Evolutionary conservation across 2,329 filamentous ascomycete species (phyloP).

Genomic region (Penicillium griseofulvum): DNA sequence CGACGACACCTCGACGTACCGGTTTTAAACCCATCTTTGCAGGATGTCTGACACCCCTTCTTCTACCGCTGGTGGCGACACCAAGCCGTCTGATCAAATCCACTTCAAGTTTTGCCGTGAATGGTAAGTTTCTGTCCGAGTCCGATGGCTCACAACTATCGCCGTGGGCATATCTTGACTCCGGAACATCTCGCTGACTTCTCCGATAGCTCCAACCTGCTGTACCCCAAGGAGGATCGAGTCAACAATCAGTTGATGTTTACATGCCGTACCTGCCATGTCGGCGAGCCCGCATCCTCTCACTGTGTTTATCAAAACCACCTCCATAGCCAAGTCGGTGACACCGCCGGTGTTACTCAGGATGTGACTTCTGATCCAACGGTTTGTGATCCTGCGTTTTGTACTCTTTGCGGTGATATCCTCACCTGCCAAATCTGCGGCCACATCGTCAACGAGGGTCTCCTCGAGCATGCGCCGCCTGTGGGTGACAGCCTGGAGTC

Average conservation of each 20-base stretch:
- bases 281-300: slow-evolving; percentile 79
- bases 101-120: slow-evolving; percentile 98
- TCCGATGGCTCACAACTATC: background rate
- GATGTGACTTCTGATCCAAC: slow-evolving; percentile 97
- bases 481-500: slow-evolving; percentile 7
- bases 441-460: slow-evolving; percentile 27
- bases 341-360: slow-evolving; percentile 95
- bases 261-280: slow-evolving; percentile 92
- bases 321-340: slow-evolving; percentile 84
- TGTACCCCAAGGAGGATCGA: slow-evolving; percentile 94
- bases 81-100: slow-evolving; percentile 66
- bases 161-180: background rate
- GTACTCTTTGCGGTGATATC: slow-evolving; percentile 58
- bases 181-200: slow-evolving; percentile 21
- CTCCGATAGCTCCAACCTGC: slow-evolving; percentile 75
- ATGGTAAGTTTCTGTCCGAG: slow-evolving; percentile 57
- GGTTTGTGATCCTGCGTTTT: slow-evolving; percentile 70
- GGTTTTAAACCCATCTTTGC: background rate
- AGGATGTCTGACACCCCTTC: slow-evolving; percentile 45
- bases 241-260: slow-evolving; percentile 83
- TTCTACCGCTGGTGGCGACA: slow-evolving; percentile 39
- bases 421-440: slow-evolving; percentile 56
- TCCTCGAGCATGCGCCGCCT: slow-evolving; percentile 15
- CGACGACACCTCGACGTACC: too few species aligned
- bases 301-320: slow-evolving; percentile 95